Evolutionary conservation across 2,329 filamentous ascomycete species (phyloP).

Genomic region (Penicillium sp.): DNA sequence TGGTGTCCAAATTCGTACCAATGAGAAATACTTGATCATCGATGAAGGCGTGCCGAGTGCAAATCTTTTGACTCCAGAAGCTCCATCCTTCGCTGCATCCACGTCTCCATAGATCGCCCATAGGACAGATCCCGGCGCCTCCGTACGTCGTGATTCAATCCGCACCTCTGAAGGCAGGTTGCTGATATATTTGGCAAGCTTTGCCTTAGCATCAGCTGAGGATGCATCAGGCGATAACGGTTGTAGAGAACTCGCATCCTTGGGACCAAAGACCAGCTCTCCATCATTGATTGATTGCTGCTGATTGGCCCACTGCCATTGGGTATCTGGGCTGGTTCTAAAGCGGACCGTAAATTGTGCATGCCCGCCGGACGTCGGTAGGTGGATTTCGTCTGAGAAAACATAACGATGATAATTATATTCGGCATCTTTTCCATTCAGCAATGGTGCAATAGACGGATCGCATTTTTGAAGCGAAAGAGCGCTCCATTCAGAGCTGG

Average conservation of each 20-base stretch:
- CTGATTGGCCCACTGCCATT: slow-evolving; percentile 55
- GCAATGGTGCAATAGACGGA: slow-evolving; percentile 36
- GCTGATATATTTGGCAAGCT: slow-evolving; percentile 43
- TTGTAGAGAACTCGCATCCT: slow-evolving; percentile 19
- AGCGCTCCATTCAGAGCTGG: slow-evolving; percentile 64
- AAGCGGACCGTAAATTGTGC: slow-evolving; percentile 54
- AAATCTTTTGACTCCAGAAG: slow-evolving; percentile 63
- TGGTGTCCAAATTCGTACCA: slow-evolving; percentile 78
- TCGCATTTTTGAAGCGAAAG: slow-evolving; percentile 58
- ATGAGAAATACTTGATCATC: slow-evolving; percentile 76
- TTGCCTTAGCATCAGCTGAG: slow-evolving; percentile 21
- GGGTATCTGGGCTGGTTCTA: slow-evolving; percentile 41
- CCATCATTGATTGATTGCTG: slow-evolving; percentile 48
- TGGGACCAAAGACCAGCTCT: slow-evolving; percentile 49
- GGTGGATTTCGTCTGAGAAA: slow-evolving; percentile 39
- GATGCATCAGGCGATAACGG: slow-evolving; percentile 15
- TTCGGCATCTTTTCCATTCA: slow-evolving; percentile 30
- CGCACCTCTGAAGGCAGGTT: slow-evolving; percentile 42
- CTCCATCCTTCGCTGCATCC: slow-evolving; percentile 57
- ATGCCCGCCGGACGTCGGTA: slow-evolving; percentile 38
- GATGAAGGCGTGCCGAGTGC: slow-evolving; percentile 69
- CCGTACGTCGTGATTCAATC: slow-evolving; percentile 45
- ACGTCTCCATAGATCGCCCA: slow-evolving; percentile 64
- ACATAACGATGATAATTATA: slow-evolving; percentile 43
- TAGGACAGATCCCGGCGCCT: slow-evolving; percentile 49